Percentiles rank a stretch among this genome's conserved stretches.
Evolutionary conservation across 2,329 filamentous ascomycete genomes (phyloP).

Genomic region (Venturia oleaginea): DNA sequence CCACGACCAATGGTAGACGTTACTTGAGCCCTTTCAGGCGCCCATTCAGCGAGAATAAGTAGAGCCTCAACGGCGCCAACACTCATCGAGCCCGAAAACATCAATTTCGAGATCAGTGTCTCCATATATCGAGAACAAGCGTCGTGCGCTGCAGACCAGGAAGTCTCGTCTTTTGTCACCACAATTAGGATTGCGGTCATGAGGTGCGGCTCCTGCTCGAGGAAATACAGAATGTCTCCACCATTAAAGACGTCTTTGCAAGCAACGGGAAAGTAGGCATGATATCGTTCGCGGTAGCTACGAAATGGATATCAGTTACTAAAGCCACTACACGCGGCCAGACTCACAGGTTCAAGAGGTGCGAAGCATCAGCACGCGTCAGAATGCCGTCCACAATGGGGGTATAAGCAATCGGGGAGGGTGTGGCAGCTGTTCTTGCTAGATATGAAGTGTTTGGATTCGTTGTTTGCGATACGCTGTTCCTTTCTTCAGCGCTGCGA

Average conservation of each 20-base stretch:
- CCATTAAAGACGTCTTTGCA: conserved; percentile 50
- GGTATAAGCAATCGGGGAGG: background rate
- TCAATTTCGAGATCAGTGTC: conserved; percentile 54
- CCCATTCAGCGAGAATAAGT: conserved; percentile 64
- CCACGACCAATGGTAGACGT: conserved; percentile 54
- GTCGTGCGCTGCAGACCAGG: conserved; percentile 54
- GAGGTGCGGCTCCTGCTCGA: conserved; percentile 54
- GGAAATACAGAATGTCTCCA: conserved; percentile 44
- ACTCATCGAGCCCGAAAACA: conserved; percentile 56
- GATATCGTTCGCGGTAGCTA: conserved; percentile 57
- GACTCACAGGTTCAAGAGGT: background rate
- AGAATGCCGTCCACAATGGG: background rate
- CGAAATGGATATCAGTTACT: conserved; percentile 20
- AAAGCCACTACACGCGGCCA: background rate
- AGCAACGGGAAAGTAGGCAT: conserved; percentile 62
- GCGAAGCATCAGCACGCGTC: background rate
- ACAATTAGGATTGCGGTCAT: conserved; percentile 63
- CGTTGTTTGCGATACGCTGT: background rate
- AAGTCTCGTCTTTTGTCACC: conserved; percentile 59
- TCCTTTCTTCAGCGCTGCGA: background rate
- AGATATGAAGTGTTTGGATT: background rate
- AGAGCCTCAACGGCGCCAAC: conserved; percentile 65
- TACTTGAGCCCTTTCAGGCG: conserved; percentile 40
- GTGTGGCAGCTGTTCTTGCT: background rate
- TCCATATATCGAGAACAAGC: conserved; percentile 64